Evolutionary conservation across 2,329 filamentous ascomycete genomes (phyloP).

Genomic region (Zasmidium citrigriseum): DNA sequence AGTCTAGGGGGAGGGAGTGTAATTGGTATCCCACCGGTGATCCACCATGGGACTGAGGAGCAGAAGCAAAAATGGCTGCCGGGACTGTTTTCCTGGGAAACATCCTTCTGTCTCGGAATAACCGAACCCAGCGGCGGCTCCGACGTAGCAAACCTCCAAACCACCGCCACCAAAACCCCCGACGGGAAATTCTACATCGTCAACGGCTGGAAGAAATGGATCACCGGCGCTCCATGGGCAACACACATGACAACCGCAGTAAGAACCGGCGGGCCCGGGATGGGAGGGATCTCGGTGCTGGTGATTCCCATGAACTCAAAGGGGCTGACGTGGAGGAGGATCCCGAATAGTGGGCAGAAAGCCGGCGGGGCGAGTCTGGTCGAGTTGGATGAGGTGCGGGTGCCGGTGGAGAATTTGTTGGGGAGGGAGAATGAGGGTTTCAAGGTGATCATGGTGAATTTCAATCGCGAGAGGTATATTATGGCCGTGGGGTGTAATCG

Average conservation of each 20-base stretch:
- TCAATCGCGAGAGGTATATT: slow-evolving; percentile 61
- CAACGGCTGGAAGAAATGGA: slow-evolving; percentile 63
- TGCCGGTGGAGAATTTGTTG: slow-evolving; percentile 56
- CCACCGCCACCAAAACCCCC: slow-evolving; percentile 51
- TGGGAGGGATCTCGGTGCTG: slow-evolving; percentile 57
- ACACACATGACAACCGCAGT: slow-evolving; percentile 56
- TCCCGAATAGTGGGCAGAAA: slow-evolving; percentile 67
- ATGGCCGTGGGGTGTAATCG: slow-evolving; percentile 60
- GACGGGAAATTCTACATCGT: slow-evolving; percentile 59
- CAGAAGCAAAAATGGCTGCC: slow-evolving; percentile 63
- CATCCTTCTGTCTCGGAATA: slow-evolving; percentile 64
- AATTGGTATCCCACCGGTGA: slow-evolving; percentile 65
- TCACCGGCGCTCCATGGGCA: slow-evolving; percentile 55
- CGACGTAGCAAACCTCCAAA: slow-evolving; percentile 65
- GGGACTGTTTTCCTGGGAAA: slow-evolving; percentile 58
- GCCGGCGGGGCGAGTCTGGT: slow-evolving; percentile 57
- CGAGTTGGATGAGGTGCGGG: slow-evolving; percentile 57
- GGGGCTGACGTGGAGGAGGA: slow-evolving; percentile 56
- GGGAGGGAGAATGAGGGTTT: slow-evolving; percentile 59
- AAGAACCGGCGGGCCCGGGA: slow-evolving; percentile 58
- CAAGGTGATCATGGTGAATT: slow-evolving; percentile 59
- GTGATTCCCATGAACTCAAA: slow-evolving; percentile 55
- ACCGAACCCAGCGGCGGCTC: slow-evolving; percentile 65
- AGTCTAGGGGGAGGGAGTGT: slow-evolving; percentile 60
- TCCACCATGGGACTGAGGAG: slow-evolving; percentile 61